phyloP scores from a whole-genome alignment of 768 basidiomycete genomes.

The Phlegmacium glaucopus region DNA sequence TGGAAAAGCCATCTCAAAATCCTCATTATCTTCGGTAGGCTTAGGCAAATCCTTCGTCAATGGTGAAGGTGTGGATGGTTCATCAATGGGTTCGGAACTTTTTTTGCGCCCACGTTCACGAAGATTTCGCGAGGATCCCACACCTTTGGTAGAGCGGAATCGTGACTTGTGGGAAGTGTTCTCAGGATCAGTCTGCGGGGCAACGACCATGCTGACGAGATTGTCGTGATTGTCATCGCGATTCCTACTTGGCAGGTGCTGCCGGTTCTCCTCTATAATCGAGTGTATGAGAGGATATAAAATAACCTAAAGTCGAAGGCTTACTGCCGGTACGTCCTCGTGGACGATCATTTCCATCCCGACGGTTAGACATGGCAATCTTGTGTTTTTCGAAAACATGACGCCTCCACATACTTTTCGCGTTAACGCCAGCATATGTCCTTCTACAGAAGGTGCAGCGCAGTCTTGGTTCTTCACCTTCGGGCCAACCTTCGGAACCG shows the following conservation, averaged over 20 bases:
- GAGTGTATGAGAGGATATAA: constrained; percentile 9
- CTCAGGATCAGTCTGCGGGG: constrained; percentile 34
- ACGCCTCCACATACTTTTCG: constrained; percentile 88
- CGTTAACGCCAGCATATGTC: constrained; percentile 83
- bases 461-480: constrained; percentile 76
- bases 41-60: constrained; percentile 21
- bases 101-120: constrained; percentile 19
- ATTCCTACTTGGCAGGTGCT: constrained; percentile 17
- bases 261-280: constrained; percentile 56
- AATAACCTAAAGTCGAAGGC: constrained; percentile 24
- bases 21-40: constrained; percentile 14
- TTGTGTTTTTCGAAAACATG: constrained; percentile 90
- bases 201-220: constrained; percentile 37
- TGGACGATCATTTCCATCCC: constrained; percentile 63
- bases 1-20: constrained; percentile 15
- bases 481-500: constrained; percentile 69
- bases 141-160: constrained; percentile 35
- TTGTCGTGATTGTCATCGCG: constrained; percentile 40
- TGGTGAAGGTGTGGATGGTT: constrained; percentile 18
- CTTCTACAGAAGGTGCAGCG: constrained; percentile 84
- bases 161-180: constrained; percentile 39
- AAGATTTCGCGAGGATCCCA: constrained; percentile 16
- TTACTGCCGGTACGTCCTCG: constrained; percentile 66
- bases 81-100: constrained; percentile 8
- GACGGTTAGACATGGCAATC: constrained; percentile 84